Base-by-base conservation (phyloP, 352 stramenopile species). In the Pythium phragmitis region DNA sequence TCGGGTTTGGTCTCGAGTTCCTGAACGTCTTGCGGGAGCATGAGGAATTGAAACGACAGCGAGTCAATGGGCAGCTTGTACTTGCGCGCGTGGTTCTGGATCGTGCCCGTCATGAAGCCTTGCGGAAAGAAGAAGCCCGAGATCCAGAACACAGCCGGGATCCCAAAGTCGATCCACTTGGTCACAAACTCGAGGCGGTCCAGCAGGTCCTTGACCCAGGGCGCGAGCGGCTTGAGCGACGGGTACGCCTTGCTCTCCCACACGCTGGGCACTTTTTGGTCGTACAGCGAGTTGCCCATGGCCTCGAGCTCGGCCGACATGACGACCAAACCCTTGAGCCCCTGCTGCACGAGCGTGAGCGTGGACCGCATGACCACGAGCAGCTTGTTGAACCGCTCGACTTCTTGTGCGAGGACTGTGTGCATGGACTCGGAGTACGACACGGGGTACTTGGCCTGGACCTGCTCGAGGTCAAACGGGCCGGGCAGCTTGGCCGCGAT, bases 361-460 rank as follows among this genome's bases (percentile, higher is more conserved):
- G 82, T 89, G 8, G 76, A 75, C 14, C 76, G 63, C 70, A 96
- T 89, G 21, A 91, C 71, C 3, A 54, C 63, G 14, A 96, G 67
- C 17, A 96, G 73, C 34, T 86, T 85, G 64, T 96, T 96, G 62
- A 90, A 96, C 13, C 87, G 82, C 68, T 93, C 79, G 1, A 91
- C 82, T 53, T 96, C 87, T 45, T 96, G 87, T 3, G 89, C 91
- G 3, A 98, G 67, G 23, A 98, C 94, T 2, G 93, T 98, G 77
- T 98, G 98, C 94, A 98, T 98, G 3, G 89, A 97, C 68, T 98
- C 92, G 14, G 87, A 67, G 74, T 98, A 98, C 55, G 77, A 68
- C 7, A 98, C 88, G 0, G 94, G 94, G 69, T 97, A 98, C 45
- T 79, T 80, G 12, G 87, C 68, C 37, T 82, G 82, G 17, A 92